phyloP scores from a whole-genome alignment of 1,139 yeast genomes.

The Trichomonascaceae sp. region DNA sequence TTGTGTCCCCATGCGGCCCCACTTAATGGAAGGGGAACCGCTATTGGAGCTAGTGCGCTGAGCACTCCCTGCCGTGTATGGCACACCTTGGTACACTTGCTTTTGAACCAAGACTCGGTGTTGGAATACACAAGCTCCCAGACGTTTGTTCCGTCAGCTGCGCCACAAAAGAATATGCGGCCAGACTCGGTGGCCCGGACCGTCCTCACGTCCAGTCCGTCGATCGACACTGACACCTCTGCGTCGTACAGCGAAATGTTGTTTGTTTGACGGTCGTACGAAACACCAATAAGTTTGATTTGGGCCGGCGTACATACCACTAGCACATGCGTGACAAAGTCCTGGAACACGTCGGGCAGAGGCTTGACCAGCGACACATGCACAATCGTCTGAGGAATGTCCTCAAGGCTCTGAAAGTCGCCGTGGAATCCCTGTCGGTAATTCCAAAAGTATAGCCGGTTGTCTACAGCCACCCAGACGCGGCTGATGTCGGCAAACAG shows the following conservation, averaged over 20 bases:
- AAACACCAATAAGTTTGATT: slow-evolving; percentile 63
- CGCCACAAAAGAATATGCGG: slow-evolving; percentile 76
- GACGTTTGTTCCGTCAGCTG: slow-evolving; percentile 58
- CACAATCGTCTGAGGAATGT: slow-evolving; percentile 63
- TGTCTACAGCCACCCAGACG: slow-evolving; percentile 81
- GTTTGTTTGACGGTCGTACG: slow-evolving; percentile 35
- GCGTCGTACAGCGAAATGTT: slow-evolving; percentile 62
- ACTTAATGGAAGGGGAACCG: slow-evolving; percentile 9
- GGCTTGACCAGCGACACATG: slow-evolving; percentile 71
- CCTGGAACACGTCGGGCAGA: slow-evolving; percentile 65
- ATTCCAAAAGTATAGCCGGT: slow-evolving; percentile 76
- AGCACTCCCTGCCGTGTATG: slow-evolving; percentile 21
- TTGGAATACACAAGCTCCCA: slow-evolving; percentile 87
- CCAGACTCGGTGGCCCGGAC: slow-evolving; percentile 50
- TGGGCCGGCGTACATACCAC: slow-evolving; percentile 72
- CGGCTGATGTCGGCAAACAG: slow-evolving; percentile 69
- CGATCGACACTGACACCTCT: slow-evolving; percentile 64
- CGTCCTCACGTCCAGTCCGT: slow-evolving; percentile 63
- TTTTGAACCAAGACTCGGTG: slow-evolving; percentile 77
- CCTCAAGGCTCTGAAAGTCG: slow-evolving; percentile 73
- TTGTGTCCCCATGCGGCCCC: slow-evolving; percentile 6
- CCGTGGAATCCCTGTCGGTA: slow-evolving; percentile 37
- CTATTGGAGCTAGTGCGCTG: slow-evolving; percentile 13
- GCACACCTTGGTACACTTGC: slow-evolving; percentile 72
- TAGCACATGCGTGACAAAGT: slow-evolving; percentile 57